Evolutionary conservation across 2,329 filamentous ascomycete genomes (phyloP).

Genomic region (Parafenestella ontariensis): DNA sequence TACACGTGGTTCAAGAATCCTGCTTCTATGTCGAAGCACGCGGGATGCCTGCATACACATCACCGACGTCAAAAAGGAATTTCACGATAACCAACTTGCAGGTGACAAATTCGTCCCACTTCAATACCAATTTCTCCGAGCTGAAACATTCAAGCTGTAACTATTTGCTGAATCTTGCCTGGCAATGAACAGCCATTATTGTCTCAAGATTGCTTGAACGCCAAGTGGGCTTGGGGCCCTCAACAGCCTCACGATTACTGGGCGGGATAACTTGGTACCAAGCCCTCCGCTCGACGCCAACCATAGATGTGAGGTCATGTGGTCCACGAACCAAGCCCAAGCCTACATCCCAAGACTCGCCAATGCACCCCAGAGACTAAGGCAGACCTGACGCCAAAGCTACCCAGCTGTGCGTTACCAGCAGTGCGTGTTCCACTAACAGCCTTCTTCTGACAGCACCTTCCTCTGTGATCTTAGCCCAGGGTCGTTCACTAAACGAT

Average conservation of each 20-base stretch:
- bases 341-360: neutral
- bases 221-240: too few relatives aligned
- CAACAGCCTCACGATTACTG: neutral
- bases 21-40: neutral
- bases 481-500: too few relatives aligned
- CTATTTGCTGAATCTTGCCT: neutral
- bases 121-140: neutral
- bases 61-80: neutral
- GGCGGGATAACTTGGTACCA: conserved; percentile 32
- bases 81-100: conserved; percentile 5
- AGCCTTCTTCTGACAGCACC: too few relatives aligned
- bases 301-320: neutral
- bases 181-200: neutral
- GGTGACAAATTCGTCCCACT: neutral
- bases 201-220: too few relatives aligned
- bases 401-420: too few relatives aligned
- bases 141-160: neutral
- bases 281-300: conserved; percentile 26
- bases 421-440: too few relatives aligned
- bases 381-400: too few relatives aligned
- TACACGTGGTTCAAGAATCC: neutral
- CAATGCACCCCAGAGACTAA: neutral
- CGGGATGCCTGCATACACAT: neutral
- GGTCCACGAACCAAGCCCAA: neutral
- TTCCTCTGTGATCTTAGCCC: too few relatives aligned